A percentile compares a stretch with the other conserved stretches of the same genome.
Evolutionary conservation across 495 filamentous ascomycete species (phyloP).

Genomic region (Astrocystis sublimbata): DNA sequence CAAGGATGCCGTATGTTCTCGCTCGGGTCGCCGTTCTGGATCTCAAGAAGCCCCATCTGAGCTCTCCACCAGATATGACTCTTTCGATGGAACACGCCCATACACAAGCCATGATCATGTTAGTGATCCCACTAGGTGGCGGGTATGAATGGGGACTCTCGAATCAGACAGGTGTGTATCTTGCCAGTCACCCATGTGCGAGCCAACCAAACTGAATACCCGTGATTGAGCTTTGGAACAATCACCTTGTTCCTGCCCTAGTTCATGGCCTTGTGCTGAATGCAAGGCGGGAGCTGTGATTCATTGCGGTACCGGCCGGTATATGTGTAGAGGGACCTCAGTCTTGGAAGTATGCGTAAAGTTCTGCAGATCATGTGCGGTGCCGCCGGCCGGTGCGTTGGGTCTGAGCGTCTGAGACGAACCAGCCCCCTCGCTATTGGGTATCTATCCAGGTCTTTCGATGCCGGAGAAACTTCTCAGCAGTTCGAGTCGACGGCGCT

Average conservation of each 20-base stretch:
- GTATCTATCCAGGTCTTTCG: conserved; percentile 7
- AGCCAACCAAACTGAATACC: background rate
- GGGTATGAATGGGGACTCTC: background rate
- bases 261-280: background rate
- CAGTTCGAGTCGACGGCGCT: background rate
- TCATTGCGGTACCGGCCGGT: background rate
- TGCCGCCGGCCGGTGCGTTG: too few relatives aligned
- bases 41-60: background rate
- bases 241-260: background rate
- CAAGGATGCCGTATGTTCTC: background rate
- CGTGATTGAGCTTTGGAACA: background rate
- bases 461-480: conserved; percentile 13
- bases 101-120: background rate
- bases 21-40: background rate
- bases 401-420: background rate
- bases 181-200: background rate
- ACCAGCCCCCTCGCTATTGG: conserved; percentile 9
- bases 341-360: too few relatives aligned
- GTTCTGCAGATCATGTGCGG: conserved; percentile 7
- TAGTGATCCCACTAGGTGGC: background rate
- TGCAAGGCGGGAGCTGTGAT: conserved; percentile 1
- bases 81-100: background rate
- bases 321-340: background rate
- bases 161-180: background rate
- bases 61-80: conserved; percentile 3